Evolutionary conservation across 1,139 yeast genomes (phyloP).

Genomic region (Arxiozyma slooffiae): DNA sequence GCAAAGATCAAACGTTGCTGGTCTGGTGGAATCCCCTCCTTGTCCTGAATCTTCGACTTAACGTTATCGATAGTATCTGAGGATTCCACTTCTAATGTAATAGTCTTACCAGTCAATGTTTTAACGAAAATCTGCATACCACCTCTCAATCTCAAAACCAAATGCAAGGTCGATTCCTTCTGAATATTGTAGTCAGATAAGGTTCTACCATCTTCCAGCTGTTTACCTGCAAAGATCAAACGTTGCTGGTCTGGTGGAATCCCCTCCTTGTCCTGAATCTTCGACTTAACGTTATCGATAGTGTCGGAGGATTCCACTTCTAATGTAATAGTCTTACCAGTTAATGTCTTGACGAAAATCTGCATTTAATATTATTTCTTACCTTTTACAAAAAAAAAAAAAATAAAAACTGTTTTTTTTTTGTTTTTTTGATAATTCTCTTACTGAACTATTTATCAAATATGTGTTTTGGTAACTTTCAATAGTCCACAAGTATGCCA

Average conservation of each 20-base stretch:
- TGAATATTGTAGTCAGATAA: constrained; percentile 59
- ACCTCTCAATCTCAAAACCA: constrained; percentile 55
- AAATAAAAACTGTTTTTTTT: too few species aligned
- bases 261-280: too few species aligned
- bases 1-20: constrained; percentile 98
- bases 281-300: too few species aligned
- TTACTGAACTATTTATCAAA: background rate
- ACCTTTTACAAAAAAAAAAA: too few species aligned
- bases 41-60: constrained; percentile 97
- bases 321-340: constrained; percentile 63
- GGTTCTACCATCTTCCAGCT: constrained; percentile 63
- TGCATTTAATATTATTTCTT: constrained; percentile 46
- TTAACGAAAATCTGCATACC: constrained; percentile 47
- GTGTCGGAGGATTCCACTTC: too few species aligned
- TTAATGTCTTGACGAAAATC: constrained; percentile 51
- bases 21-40: constrained; percentile 98
- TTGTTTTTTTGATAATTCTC: too few species aligned
- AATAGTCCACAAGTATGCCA: background rate
- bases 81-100: constrained; percentile 60
- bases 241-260: too few species aligned
- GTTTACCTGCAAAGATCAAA: too few species aligned
- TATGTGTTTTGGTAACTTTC: background rate
- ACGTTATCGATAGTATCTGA: constrained; percentile 73
- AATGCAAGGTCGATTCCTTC: constrained; percentile 52
- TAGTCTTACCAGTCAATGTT: constrained; percentile 66